Evolutionary conservation across 257 asterid genomes (phyloP), one percentile per base, ranked within the genome.

Genomic region (Ballota nigra): DNA sequence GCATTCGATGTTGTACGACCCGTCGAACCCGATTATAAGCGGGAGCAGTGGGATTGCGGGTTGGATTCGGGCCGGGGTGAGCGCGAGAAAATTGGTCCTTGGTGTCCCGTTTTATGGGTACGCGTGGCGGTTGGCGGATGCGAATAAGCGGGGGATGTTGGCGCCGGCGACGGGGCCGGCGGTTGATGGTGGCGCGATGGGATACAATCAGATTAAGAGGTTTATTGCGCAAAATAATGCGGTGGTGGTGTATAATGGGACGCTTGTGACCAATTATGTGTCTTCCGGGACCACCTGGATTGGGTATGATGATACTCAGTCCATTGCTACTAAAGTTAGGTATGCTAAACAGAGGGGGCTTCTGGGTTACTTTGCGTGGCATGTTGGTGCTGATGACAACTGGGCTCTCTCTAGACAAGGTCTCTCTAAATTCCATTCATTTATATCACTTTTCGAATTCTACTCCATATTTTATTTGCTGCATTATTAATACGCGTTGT

Each of bases 321-420:
- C 75, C 6, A 68, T 86, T 24, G 11, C 73, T 0, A 34, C 79
- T 1, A 87, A 87, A 66, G 89, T 77, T 78, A 8, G 70, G 6
- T 84, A 63, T 40, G 85, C 86, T 5, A 83, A 83, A 69, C 77
- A 71, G 29, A 77, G 53, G 13, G 83, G 84, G 20, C 13, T 87
- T 63, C 89, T 81, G 16, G 92, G 92, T 18, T 83, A 83, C 78
- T 83, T 83, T 70, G 83, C 79, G 0, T 86, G 88, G 86, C 88
- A 83, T 10, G 83, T 83, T 49, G 86, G 70, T 1, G 82, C 6
- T 57, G 90, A 86, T 68, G 9, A 16, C 59, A 81, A 77, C 38
- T 85, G 79, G 85, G 68, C 71, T 10, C 87, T 85, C 45, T 80
- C 90, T n/a, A 68, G n/a, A 53, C 83, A 77, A 86, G 90, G 90